A percentile compares a stretch with the other conserved stretches of the same genome.
Evolutionary conservation across 192 early-diverging fungal genomes (phyloP).

Genomic region (Linnemannia zychae): DNA sequence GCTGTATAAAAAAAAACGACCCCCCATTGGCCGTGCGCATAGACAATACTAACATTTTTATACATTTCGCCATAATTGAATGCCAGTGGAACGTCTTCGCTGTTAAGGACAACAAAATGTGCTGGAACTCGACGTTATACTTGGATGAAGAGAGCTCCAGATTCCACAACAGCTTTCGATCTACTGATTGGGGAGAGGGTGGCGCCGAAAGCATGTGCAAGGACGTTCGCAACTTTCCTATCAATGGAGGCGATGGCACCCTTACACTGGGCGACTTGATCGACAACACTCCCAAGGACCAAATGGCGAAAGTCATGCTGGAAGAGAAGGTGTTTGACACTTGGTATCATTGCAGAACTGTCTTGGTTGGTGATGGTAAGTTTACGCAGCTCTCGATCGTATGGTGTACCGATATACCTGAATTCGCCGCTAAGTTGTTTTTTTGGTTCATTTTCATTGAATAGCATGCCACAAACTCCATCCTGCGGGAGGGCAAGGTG

Average conservation of each 20-base stretch:
- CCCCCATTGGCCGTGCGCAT: too few species aligned
- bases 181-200: slow-evolving; percentile 11
- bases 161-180: slow-evolving; percentile 3
- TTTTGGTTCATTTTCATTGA: neutral
- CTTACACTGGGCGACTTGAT: slow-evolving; percentile 26
- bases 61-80: too few species aligned
- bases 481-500: neutral
- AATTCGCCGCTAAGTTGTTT: too few species aligned
- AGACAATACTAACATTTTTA: too few species aligned
- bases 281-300: slow-evolving; percentile 11
- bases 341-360: slow-evolving; percentile 31
- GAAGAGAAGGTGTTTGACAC: slow-evolving; percentile 46
- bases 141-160: neutral
- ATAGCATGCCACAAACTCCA: neutral
- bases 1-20: too few species aligned
- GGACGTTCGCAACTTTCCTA: slow-evolving; percentile 24
- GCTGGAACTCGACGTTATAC: slow-evolving; percentile 4
- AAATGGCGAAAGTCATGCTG: slow-evolving; percentile 27
- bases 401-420: neutral
- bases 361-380: slow-evolving; percentile 42
- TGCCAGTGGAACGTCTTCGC: slow-evolving; percentile 12
- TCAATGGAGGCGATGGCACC: slow-evolving; percentile 1
- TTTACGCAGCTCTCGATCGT: too few species aligned
- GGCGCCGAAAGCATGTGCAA: slow-evolving; percentile 18
- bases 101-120: neutral